phyloP scores from a whole-genome alignment of 2,329 filamentous ascomycete species.

The Neodidymelliopsis sp. region DNA sequence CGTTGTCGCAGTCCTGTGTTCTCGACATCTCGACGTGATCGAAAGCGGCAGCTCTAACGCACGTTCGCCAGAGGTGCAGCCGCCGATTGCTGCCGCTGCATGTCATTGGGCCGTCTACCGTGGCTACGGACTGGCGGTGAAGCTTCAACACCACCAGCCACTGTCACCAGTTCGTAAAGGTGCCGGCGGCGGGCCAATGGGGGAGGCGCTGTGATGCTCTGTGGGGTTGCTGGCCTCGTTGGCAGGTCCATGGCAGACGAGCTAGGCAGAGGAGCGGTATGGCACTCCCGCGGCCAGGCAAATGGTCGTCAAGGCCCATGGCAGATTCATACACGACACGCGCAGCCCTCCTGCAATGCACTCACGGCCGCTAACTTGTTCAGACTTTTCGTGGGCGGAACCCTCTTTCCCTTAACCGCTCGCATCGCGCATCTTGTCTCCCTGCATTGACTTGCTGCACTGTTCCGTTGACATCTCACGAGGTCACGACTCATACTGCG shows the following conservation, averaged over 20 bases:
- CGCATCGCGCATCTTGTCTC: slow-evolving; percentile 24
- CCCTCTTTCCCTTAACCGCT: slow-evolving; percentile 22
- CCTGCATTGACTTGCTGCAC: slow-evolving; percentile 29
- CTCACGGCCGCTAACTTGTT: slow-evolving; percentile 28
- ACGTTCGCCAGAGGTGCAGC: slow-evolving; percentile 29
- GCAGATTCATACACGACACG: slow-evolving; percentile 23
- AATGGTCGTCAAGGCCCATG: neutral
- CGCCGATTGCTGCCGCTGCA: slow-evolving; percentile 26
- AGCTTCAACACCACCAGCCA: slow-evolving; percentile 23
- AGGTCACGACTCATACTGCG: slow-evolving; percentile 16
- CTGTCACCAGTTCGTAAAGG: slow-evolving; percentile 6
- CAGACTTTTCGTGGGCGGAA: slow-evolving; percentile 28
- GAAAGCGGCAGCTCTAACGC: slow-evolving; percentile 26
- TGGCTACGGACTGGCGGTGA: slow-evolving; percentile 40
- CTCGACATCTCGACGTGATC: slow-evolving; percentile 14
- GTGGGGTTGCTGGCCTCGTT: slow-evolving; percentile 11
- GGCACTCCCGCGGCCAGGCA: slow-evolving; percentile 13
- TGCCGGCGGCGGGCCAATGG: slow-evolving; percentile 17
- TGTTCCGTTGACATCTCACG: slow-evolving; percentile 24
- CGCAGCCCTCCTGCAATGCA: slow-evolving; percentile 27
- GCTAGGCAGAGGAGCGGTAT: slow-evolving; percentile 25
- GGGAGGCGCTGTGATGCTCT: slow-evolving; percentile 5
- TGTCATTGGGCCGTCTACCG: slow-evolving; percentile 26
- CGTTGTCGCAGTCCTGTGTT: slow-evolving; percentile 31
- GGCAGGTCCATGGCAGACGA: slow-evolving; percentile 24